Percentiles rank a stretch among this genome's conserved stretches.
Conservation (phyloP, 208 protist genomes). For the Leishmania guyanensis region DNA sequence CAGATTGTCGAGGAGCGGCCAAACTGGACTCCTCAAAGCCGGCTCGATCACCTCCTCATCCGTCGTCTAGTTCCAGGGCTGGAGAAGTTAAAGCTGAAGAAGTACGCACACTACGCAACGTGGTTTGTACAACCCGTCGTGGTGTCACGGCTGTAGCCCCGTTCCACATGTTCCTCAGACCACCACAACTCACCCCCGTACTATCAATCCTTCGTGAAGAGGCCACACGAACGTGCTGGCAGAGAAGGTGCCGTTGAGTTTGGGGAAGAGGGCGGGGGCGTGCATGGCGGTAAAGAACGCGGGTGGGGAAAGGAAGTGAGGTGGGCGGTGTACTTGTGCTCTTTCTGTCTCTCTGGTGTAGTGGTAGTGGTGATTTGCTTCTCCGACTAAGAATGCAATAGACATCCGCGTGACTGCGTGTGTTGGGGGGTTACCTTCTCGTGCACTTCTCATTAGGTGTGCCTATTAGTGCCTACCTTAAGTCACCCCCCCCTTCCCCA, state of each 20-base stretch:
- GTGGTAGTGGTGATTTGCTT: not conserved
- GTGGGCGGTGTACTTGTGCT: not conserved
- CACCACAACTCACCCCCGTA: not conserved
- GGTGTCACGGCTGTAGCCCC: constrained; percentile 37
- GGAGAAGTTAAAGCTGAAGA: constrained; percentile 53
- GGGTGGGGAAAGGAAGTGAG: not conserved
- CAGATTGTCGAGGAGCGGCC: constrained; percentile 63
- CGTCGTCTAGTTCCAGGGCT: constrained; percentile 45
- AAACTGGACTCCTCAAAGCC: constrained; percentile 64
- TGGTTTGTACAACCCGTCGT: constrained; percentile 75
- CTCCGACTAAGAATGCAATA: not conserved
- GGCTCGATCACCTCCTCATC: constrained; percentile 52
- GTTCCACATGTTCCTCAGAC: not conserved
- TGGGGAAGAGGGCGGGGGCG: not conserved
- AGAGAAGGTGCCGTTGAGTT: not conserved
- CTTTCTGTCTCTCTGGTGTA: not conserved
- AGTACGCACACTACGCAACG: constrained; percentile 80
- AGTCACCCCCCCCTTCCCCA: not conserved
- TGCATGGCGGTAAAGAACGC: not conserved
- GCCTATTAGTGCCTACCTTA: too few species aligned
- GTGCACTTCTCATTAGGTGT: not conserved
- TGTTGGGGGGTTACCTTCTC: not conserved
- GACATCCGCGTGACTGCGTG: not conserved
- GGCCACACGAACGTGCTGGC: not conserved
- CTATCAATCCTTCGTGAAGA: not conserved